These are phyloP conservation scores for Elongisporangium anandrum DNA, from an alignment of 352 stramenopile species.

Conservation along the genomic window DNA sequence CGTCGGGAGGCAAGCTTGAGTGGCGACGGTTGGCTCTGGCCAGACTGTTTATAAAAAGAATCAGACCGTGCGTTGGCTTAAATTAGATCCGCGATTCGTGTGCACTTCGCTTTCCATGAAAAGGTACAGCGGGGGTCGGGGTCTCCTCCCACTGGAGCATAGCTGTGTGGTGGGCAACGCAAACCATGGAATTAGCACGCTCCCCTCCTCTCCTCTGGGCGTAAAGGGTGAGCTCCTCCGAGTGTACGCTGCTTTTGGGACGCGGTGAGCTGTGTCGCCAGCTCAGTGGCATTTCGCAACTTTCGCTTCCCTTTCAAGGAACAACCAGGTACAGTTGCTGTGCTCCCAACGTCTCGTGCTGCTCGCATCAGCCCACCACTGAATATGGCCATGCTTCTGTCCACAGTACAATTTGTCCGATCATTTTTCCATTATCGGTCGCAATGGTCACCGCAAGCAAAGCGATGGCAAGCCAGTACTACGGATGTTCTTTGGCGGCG, in stretches of 20 bases:
- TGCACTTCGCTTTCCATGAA: neutral
- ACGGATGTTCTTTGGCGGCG: neutral
- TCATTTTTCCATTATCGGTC: neutral
- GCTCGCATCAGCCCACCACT: neutral
- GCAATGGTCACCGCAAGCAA: neutral
- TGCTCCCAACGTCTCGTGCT: neutral
- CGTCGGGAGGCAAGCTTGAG: neutral
- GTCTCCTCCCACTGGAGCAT: neutral
- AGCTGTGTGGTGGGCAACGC: neutral
- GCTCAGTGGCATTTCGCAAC: constrained; percentile 19
- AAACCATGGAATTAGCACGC: neutral
- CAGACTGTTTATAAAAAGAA: neutral
- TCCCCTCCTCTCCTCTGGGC: neutral
- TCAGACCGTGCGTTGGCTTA: neutral
- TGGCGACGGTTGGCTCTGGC: neutral
- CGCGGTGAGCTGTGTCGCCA: neutral
- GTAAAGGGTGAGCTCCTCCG: neutral
- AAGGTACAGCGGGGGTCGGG: neutral
- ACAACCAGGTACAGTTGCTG: constrained; percentile 1
- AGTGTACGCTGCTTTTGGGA: neutral
- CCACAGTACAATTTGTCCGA: neutral
- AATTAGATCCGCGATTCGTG: neutral
- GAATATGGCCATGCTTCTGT: neutral
- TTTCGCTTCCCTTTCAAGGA: constrained; percentile 30
- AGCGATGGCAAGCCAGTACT: neutral